phyloP scores from a whole-genome alignment of 805 yeast genomes.

The Spathaspora girioi region DNA sequence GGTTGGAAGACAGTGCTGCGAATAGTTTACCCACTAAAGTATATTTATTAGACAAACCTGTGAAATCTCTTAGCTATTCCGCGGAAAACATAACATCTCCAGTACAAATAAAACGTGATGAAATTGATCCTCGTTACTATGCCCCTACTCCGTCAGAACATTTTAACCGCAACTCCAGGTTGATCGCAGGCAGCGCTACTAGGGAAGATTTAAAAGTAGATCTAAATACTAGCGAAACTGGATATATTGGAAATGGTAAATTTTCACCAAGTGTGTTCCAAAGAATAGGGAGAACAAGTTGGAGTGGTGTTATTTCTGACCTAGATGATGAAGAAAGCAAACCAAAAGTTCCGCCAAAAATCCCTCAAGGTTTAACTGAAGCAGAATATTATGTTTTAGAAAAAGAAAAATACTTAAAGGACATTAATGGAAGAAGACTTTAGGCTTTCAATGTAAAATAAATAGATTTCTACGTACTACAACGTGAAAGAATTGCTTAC shows the following conservation, averaged over 20 bases:
- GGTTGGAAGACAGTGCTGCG: constrained; percentile 19
- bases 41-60: constrained; percentile 31
- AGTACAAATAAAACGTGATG: constrained; percentile 18
- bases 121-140: constrained; percentile 32
- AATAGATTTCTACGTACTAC: not conserved
- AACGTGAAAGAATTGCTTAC: not conserved
- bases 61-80: constrained; percentile 24
- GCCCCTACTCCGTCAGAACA: constrained; percentile 50
- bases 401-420: constrained; percentile 35
- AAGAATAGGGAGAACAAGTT: constrained; percentile 14
- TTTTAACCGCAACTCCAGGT: constrained; percentile 18
- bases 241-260: constrained; percentile 40
- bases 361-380: constrained; percentile 40
- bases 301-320: constrained; percentile 12
- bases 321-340: constrained; percentile 17
- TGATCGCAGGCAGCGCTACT: constrained; percentile 17
- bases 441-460: no score
- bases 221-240: constrained; percentile 29
- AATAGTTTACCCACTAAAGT: constrained; percentile 30
- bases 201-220: constrained; percentile 23
- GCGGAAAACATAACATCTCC: constrained; percentile 8
- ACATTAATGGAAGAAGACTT: constrained; percentile 36
- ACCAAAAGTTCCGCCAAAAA: constrained; percentile 43
- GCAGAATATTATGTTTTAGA: constrained; percentile 40
- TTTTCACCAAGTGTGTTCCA: constrained; percentile 37